Conservation (phyloP, 441 rosid genomes). For the Syzygium syzygioides region DNA sequence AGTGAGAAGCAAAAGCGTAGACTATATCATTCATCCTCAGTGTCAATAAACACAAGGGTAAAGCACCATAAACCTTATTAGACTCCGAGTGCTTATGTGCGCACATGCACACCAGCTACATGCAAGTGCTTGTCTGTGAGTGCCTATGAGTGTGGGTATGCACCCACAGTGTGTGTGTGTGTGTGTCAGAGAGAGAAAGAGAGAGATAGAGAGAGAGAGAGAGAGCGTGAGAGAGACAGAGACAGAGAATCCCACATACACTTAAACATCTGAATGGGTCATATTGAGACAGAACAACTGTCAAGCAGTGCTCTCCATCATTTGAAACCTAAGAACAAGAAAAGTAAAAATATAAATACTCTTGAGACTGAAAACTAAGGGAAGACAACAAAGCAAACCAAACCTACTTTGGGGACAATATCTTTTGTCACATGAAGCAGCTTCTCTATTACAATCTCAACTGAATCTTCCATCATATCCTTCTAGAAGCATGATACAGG, state of each 20-base stretch:
- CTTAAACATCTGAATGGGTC: conserved; percentile 15
- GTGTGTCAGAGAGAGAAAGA: too few species aligned
- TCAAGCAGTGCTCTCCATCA: conserved; percentile 9
- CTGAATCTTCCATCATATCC: conserved; percentile 77
- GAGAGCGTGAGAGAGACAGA: not conserved
- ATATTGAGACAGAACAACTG: conserved; percentile 1
- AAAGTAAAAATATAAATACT: conserved; percentile 6
- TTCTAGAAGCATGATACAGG: conserved; percentile 41
- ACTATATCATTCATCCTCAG: not conserved
- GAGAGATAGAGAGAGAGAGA: too few species aligned
- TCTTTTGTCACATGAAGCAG: conserved; percentile 79
- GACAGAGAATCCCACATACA: not conserved
- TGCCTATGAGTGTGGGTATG: not conserved
- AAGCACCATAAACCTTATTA: not conserved
- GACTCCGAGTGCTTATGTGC: not conserved
- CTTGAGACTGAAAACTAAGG: conserved; percentile 7
- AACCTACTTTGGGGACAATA: conserved; percentile 54
- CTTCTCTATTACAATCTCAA: conserved; percentile 85
- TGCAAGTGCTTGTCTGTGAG: not conserved
- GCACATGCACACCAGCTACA: not conserved
- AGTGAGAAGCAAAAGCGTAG: not conserved
- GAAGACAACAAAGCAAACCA: not conserved
- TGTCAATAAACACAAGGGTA: not conserved
- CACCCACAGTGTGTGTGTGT: not conserved
- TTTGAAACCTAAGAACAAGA: conserved; percentile 2